Percentiles rank a stretch among this genome's conserved stretches.
These are phyloP conservation scores for Tricholoma sp. DNA, from an alignment of 768 basidiomycete species.

Conservation along the genomic window DNA sequence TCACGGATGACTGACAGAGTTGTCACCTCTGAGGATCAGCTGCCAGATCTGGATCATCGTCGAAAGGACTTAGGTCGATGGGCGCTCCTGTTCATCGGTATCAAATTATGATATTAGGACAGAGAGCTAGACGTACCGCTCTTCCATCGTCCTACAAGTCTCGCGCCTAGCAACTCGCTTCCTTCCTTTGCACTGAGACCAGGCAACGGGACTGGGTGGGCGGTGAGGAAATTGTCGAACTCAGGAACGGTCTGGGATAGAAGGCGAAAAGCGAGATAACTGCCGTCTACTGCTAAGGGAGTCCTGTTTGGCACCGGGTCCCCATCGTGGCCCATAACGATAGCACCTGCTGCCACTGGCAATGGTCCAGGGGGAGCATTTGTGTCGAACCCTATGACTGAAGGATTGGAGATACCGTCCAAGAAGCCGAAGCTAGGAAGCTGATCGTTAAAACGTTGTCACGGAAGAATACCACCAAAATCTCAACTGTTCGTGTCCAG, in stretches of 20 bases:
- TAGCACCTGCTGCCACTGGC: conserved; percentile 35
- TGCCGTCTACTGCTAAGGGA: conserved; percentile 43
- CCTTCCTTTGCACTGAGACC: conserved; percentile 35
- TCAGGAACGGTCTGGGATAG: conserved; percentile 50
- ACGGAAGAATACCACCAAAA: not conserved
- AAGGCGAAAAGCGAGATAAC: conserved; percentile 48
- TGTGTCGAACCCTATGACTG: conserved; percentile 34
- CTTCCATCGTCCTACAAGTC: conserved; percentile 53
- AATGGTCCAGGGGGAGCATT: conserved; percentile 31
- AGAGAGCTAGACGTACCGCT: conserved; percentile 30
- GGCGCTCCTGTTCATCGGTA: conserved; percentile 32
- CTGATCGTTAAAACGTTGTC: not conserved
- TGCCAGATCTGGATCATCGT: conserved; percentile 34
- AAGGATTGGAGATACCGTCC: conserved; percentile 51
- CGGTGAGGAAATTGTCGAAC: conserved; percentile 40
- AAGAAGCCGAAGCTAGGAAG: conserved; percentile 41
- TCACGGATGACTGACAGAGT: conserved; percentile 8
- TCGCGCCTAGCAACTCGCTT: conserved; percentile 45
- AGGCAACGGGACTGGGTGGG: conserved; percentile 32
- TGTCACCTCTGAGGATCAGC: conserved; percentile 29
- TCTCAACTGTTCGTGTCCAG: conserved; percentile 42
- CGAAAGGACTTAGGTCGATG: conserved; percentile 37
- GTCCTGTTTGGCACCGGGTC: conserved; percentile 29
- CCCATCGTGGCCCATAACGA: conserved; percentile 40
- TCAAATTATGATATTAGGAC: not conserved